phyloP scores from a whole-genome alignment of 2,329 filamentous ascomycete species.

The Acephala macrosclerotiorum region DNA sequence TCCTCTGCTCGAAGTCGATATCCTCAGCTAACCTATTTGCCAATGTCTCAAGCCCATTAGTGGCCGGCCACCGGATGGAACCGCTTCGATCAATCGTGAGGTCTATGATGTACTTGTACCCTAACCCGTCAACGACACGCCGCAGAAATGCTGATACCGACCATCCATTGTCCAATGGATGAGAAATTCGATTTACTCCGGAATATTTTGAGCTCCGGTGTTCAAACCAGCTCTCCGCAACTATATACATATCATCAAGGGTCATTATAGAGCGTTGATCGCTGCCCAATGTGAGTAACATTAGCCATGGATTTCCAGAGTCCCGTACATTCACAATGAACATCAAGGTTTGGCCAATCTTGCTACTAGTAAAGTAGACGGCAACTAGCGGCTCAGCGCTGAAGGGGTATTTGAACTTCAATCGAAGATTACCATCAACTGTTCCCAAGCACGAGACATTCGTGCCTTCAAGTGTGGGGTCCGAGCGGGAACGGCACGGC shows the following conservation, averaged over 20 bases:
- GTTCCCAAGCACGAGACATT: no score
- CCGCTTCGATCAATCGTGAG: background rate
- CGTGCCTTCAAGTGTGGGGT: background rate
- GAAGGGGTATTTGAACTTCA: no score
- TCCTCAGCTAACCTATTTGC: background rate
- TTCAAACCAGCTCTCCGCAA: background rate
- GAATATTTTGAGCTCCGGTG: background rate
- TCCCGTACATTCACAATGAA: background rate
- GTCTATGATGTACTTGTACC: background rate
- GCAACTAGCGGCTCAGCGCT: no score
- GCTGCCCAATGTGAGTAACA: background rate
- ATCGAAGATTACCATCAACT: no score
- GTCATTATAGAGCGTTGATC: background rate
- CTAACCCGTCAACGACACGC: background rate
- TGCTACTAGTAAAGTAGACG: background rate
- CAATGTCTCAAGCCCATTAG: background rate
- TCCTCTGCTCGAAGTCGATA: background rate
- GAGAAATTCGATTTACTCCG: background rate
- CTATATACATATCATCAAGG: background rate
- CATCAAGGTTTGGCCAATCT: background rate
- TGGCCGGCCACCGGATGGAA: background rate
- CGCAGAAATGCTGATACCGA: background rate
- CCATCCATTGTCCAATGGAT: background rate
- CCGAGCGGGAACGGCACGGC: background rate
- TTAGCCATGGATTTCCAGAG: background rate